These are phyloP conservation scores for Colletotrichum sp. DNA, from an alignment of 2,329 filamentous ascomycete species.

Conservation along the genomic window DNA sequence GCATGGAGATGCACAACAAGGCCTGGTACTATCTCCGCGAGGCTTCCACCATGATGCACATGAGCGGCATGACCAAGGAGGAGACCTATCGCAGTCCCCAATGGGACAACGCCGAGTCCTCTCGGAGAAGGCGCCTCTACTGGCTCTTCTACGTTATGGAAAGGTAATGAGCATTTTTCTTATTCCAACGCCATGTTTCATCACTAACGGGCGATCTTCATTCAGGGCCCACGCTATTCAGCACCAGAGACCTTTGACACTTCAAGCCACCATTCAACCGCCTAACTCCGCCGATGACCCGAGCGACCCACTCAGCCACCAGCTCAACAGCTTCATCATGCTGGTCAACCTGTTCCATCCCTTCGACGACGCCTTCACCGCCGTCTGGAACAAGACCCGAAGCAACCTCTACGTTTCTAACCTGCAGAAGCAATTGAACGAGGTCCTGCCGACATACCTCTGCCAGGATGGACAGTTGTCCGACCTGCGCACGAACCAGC, in stretches of 20 bases:
- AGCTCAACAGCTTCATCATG: conserved; percentile 61
- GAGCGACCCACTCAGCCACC: conserved; percentile 55
- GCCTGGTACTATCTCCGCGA: conserved; percentile 83
- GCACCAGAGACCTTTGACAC: conserved; percentile 70
- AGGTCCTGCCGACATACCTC: conserved; percentile 56
- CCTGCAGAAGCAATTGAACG: conserved; percentile 67
- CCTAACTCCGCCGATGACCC: conserved; percentile 66
- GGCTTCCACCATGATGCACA: conserved; percentile 71
- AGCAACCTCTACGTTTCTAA: conserved; percentile 60
- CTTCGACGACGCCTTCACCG: conserved; percentile 68
- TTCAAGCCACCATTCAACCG: conserved; percentile 71
- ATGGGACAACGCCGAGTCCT: conserved; percentile 62
- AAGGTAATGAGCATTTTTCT: conserved; percentile 52
- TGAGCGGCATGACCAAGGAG: conserved; percentile 65
- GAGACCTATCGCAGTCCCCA: conserved; percentile 58
- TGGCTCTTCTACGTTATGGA: conserved; percentile 77
- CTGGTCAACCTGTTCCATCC: conserved; percentile 68
- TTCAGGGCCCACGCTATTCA: conserved; percentile 72
- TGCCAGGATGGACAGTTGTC: conserved; percentile 57
- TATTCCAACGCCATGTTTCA: neutral
- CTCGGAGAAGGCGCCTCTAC: conserved; percentile 69
- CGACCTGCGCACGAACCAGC: conserved; percentile 63
- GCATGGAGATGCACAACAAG: conserved; percentile 73
- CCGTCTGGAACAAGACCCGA: conserved; percentile 69
- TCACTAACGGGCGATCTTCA: neutral